Base-by-base conservation (phyloP, 371 early-diverging fungal genomes). In the Apophysomyces sp. region DNA sequence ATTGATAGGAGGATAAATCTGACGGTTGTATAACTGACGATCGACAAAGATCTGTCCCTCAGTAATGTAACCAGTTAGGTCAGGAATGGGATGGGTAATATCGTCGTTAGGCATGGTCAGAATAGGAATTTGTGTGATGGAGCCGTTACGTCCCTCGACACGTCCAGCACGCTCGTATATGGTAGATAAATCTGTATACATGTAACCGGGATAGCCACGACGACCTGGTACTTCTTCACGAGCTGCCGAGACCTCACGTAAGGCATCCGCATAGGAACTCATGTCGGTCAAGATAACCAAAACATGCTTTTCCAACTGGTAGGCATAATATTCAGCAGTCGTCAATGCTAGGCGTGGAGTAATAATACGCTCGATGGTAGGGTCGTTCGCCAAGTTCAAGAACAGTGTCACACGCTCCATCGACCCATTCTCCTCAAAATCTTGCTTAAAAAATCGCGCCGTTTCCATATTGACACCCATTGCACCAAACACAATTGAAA, bases 381-480 rank as follows among this genome's bases (percentile, higher is more conserved):
- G 99, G 83, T 99, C 99, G 73, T 99, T 99, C 44, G 99, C 99
- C 88, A 99, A 85, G 86, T 99, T 99, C 56, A 99, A 86, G 93
- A 99, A 99, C 69, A 99, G 86, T 26, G 99, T 94, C 28, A 99
- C 99, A 71, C 99, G 91, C 73, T 99, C 99, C 69, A 99, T 92
- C 29, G 99, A 97, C 58, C 99, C 99, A 78, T 97, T 98, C 82
- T 98, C 98, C 78, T 99, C 99, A 80, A 99, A 99, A 76, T 97
- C 98, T 82, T 98, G 97, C 84, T 98, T 99, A 81, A 99, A 99
- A 91, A 97, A 99, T 59, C 98, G 91, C 55, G 99, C 99, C 3
- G 99, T 99, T 85, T 99, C 99, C 96, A 99, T 96, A 86, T 99
- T 99, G 68, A 98, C 99, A 36, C 99, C 99, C 99, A 99, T 99